Conservation (phyloP, 805 yeast species). For the Lipomyces yamadae region DNA sequence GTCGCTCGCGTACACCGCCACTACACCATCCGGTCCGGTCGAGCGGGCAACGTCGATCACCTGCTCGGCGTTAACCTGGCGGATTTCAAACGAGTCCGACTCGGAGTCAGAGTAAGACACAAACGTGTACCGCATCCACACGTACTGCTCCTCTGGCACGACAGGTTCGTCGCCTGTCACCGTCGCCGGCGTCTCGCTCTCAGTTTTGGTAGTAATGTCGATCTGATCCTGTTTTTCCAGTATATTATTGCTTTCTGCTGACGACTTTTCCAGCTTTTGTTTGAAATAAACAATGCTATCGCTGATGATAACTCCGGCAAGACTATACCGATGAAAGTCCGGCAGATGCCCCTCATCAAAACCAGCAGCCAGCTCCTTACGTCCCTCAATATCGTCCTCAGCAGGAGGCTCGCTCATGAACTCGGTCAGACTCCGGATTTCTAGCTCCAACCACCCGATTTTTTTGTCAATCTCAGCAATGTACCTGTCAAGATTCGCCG, state of each 20-base stretch:
- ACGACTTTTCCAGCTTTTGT: neutral
- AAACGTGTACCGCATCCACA: slow-evolving; percentile 16
- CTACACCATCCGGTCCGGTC: slow-evolving; percentile 32
- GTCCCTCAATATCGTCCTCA: slow-evolving; percentile 17
- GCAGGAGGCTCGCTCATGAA: slow-evolving; percentile 24
- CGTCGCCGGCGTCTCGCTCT: neutral
- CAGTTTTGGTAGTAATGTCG: neutral
- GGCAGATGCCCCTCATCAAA: slow-evolving; percentile 13
- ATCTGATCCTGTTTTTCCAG: neutral
- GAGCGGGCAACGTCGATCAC: slow-evolving; percentile 27
- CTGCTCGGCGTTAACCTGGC: slow-evolving; percentile 14
- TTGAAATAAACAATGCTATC: slow-evolving; percentile 15
- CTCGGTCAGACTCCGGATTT: slow-evolving; percentile 18
- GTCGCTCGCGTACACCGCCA: slow-evolving; percentile 33
- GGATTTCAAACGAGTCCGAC: slow-evolving; percentile 11
- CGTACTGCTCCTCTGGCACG: neutral
- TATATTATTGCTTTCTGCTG: neutral
- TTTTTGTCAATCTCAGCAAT: slow-evolving; percentile 19
- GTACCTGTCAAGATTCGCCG: slow-evolving; percentile 13
- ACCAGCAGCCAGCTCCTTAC: neutral
- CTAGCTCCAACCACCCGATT: slow-evolving; percentile 13
- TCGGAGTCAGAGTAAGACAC: slow-evolving; percentile 13
- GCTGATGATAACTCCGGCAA: slow-evolving; percentile 33
- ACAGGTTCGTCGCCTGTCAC: neutral
- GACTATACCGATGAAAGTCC: slow-evolving; percentile 31